These are phyloP conservation scores for California macrophylla DNA, from an alignment of 441 rosid genomes.

Conservation along the genomic window DNA sequence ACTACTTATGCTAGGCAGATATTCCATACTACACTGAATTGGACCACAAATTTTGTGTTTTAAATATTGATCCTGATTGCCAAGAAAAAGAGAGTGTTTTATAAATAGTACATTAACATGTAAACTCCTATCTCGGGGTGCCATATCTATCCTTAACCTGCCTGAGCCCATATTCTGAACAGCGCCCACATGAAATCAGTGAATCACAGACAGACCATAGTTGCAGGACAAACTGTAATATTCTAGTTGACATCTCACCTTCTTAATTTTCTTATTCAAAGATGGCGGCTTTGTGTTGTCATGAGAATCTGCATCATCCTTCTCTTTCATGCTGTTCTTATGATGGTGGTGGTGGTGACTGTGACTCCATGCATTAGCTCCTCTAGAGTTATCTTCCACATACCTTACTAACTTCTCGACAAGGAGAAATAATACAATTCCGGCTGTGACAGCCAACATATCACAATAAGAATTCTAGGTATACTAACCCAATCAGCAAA, in stretches of 20 bases:
- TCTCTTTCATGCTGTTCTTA: constrained; percentile 42
- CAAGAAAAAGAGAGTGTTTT: too few relatives aligned
- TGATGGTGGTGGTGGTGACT: constrained; percentile 65
- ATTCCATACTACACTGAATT: background rate
- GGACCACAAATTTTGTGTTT: background rate
- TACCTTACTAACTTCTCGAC: constrained; percentile 92
- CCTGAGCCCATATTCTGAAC: background rate
- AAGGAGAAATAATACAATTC: constrained; percentile 82
- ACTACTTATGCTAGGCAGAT: background rate
- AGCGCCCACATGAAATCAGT: background rate
- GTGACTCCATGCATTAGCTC: constrained; percentile 45
- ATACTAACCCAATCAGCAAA: constrained; percentile 19
- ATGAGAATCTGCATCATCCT: constrained; percentile 35
- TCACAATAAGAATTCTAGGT: constrained; percentile 22
- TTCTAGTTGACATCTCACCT: constrained; percentile 15
- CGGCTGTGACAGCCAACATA: constrained; percentile 50
- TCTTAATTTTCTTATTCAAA: constrained; percentile 19
- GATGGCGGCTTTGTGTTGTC: constrained; percentile 24
- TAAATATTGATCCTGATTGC: background rate
- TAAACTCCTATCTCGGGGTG: background rate
- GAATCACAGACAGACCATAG: background rate
- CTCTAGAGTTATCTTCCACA: constrained; percentile 62
- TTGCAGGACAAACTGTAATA: constrained; percentile 9
- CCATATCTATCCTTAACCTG: constrained; percentile 3
- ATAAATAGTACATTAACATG: too few relatives aligned